These are phyloP conservation scores for Fusarium guadeloupense DNA, from an alignment of 2,329 filamentous ascomycete genomes.

Conservation along the genomic window DNA sequence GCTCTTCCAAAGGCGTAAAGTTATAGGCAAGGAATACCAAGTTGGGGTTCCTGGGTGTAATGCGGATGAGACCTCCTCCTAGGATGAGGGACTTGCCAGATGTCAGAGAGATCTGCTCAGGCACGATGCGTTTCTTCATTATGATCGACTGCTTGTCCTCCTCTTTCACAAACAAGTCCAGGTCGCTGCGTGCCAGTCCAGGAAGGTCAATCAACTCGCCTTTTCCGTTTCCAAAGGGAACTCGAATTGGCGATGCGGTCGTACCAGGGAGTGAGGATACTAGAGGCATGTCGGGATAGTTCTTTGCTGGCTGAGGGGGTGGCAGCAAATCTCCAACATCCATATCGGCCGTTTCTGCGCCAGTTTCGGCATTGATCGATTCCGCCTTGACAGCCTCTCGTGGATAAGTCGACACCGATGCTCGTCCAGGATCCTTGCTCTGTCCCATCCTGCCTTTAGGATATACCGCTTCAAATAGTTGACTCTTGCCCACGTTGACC, in stretches of 20 bases:
- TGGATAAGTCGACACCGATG: slow-evolving; percentile 29
- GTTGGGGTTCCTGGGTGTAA: slow-evolving; percentile 74
- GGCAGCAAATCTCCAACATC: slow-evolving; percentile 73
- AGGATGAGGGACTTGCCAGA: slow-evolving; percentile 83
- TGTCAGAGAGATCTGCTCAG: slow-evolving; percentile 77
- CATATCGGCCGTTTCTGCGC: slow-evolving; percentile 38
- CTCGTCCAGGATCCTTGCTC: slow-evolving; percentile 10
- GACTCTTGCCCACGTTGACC: slow-evolving; percentile 96
- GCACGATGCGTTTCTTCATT: slow-evolving; percentile 79
- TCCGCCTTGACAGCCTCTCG: slow-evolving; percentile 18
- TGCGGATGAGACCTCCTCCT: slow-evolving; percentile 81
- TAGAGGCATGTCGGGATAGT: slow-evolving; percentile 85
- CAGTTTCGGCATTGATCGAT: slow-evolving; percentile 46
- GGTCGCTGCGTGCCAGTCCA: slow-evolving; percentile 77
- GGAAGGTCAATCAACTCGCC: slow-evolving; percentile 95
- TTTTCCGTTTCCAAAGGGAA: slow-evolving; percentile 85
- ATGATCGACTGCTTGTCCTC: slow-evolving; percentile 73
- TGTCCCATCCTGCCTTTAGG: slow-evolving; percentile 73
- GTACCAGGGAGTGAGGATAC: slow-evolving; percentile 90
- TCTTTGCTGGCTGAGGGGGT: slow-evolving; percentile 74
- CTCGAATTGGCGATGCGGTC: slow-evolving; percentile 91
- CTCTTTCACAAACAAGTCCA: slow-evolving; percentile 76
- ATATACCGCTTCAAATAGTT: slow-evolving; percentile 86
- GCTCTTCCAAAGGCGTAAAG: slow-evolving; percentile 81
- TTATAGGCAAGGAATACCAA: slow-evolving; percentile 81